These are phyloP conservation scores for Carex sylvatica DNA, from an alignment of 202 grass and related monocot genomes.

Conservation along the genomic window DNA sequence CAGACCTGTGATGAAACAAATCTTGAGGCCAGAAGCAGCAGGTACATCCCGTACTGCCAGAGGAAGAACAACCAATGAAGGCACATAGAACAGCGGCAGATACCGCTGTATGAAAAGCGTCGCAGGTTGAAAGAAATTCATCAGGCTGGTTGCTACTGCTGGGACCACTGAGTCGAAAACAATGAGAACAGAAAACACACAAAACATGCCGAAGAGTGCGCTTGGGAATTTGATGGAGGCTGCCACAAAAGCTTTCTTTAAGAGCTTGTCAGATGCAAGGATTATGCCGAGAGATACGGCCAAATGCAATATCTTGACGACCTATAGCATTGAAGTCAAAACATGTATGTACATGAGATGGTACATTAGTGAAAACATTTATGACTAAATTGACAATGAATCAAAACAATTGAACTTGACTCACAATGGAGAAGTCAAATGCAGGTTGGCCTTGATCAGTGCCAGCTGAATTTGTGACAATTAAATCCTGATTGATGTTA, in stretches of 20 bases:
- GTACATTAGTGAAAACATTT: not conserved
- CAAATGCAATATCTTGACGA: constrained; percentile 37
- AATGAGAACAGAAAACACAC: constrained; percentile 69
- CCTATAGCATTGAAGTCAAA: constrained; percentile 1
- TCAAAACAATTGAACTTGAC: constrained; percentile 4
- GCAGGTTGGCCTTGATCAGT: constrained; percentile 27
- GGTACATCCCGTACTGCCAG: constrained; percentile 71
- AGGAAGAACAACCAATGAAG: constrained; percentile 81
- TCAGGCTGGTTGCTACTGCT: constrained; percentile 45
- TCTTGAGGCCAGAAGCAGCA: constrained; percentile 74
- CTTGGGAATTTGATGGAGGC: constrained; percentile 92
- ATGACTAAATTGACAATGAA: too few relatives aligned
- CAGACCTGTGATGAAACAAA: constrained; percentile 65
- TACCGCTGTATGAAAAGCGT: constrained; percentile 83
- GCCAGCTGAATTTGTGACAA: constrained; percentile 24
- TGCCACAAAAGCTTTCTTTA: constrained; percentile 63
- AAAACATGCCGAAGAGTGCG: constrained; percentile 90
- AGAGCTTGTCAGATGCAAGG: constrained; percentile 62
- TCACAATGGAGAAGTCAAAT: constrained; percentile 28
- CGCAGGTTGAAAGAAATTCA: constrained; percentile 81
- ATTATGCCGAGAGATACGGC: constrained; percentile 61
- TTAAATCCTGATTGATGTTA: constrained; percentile 3
- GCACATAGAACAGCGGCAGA: constrained; percentile 89
- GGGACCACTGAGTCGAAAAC: constrained; percentile 57
- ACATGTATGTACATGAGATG: not conserved